Conservation (phyloP, 441 rosid genomes). For the Rhodomyrtus psidioides region DNA sequence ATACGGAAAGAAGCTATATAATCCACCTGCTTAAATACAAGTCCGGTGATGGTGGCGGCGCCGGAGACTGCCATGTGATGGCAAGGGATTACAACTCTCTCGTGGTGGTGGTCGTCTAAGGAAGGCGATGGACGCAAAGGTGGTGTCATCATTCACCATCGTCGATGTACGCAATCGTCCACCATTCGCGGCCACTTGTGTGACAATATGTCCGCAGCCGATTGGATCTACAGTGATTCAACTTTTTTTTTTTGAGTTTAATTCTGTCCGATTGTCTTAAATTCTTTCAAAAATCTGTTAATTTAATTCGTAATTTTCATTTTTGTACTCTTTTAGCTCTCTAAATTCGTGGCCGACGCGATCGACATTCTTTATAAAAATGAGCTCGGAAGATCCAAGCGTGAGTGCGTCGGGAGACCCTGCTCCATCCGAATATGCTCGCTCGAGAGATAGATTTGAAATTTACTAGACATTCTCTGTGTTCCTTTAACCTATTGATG, state of each 20-base stretch:
- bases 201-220: no score
- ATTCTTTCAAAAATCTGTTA: background rate
- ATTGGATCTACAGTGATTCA: background rate
- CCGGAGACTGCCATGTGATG: background rate
- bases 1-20: background rate
- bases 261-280: background rate
- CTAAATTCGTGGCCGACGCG: no score
- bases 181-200: no score
- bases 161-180: background rate
- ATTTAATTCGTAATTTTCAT: background rate
- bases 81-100: background rate
- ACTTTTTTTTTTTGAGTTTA: no score
- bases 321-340: background rate
- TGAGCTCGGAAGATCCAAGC: no score
- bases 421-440: no score
- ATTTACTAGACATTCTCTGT: no score
- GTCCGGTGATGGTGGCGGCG: background rate
- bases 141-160: background rate
- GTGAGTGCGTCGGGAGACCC: no score
- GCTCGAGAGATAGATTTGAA: no score
- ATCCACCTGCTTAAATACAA: background rate
- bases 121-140: background rate
- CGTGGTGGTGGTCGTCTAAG: background rate
- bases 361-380: no score
- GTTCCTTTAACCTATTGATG: no score